phyloP scores from a whole-genome alignment of 106 monocot species.

The Triglochin maritima region DNA sequence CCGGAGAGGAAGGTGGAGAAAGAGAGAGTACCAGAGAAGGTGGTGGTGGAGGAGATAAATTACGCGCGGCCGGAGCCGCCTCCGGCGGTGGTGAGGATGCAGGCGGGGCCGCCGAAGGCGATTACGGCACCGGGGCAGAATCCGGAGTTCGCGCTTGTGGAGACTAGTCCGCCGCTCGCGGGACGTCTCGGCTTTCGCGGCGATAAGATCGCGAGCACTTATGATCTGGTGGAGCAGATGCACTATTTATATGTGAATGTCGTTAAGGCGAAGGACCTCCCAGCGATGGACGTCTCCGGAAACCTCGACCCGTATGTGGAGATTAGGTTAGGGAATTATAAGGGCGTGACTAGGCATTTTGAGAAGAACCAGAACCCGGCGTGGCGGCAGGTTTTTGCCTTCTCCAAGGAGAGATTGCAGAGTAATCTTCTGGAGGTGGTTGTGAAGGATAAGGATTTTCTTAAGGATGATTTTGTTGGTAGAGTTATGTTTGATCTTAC shows the following conservation, averaged over 20 bases:
- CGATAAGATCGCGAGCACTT: conserved; percentile 77
- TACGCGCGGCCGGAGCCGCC: conserved; percentile 19
- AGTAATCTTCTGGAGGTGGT: conserved; percentile 48
- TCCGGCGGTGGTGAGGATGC: background rate
- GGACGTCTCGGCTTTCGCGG: conserved; percentile 30
- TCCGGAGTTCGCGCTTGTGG: conserved; percentile 49
- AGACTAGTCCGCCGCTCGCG: conserved; percentile 67
- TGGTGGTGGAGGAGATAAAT: conserved; percentile 8
- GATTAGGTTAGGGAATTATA: conserved; percentile 84
- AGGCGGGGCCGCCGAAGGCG: conserved; percentile 6
- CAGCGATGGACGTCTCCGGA: conserved; percentile 55
- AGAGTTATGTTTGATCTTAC: conserved; percentile 40
- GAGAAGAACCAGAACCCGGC: conserved; percentile 62
- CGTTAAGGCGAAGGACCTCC: conserved; percentile 77
- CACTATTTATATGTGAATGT: conserved; percentile 71
- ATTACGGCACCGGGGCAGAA: background rate
- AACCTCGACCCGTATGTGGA: conserved; percentile 78
- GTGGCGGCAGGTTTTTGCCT: conserved; percentile 77
- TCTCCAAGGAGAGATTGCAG: conserved; percentile 53
- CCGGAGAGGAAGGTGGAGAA: background rate
- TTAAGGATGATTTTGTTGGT: conserved; percentile 75
- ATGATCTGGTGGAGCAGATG: conserved; percentile 91
- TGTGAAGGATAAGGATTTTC: conserved; percentile 63
- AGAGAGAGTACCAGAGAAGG: background rate
- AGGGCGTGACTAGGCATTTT: conserved; percentile 44